Conservation (phyloP, 495 filamentous ascomycete genomes). For the Astrocystis sublimbata region DNA sequence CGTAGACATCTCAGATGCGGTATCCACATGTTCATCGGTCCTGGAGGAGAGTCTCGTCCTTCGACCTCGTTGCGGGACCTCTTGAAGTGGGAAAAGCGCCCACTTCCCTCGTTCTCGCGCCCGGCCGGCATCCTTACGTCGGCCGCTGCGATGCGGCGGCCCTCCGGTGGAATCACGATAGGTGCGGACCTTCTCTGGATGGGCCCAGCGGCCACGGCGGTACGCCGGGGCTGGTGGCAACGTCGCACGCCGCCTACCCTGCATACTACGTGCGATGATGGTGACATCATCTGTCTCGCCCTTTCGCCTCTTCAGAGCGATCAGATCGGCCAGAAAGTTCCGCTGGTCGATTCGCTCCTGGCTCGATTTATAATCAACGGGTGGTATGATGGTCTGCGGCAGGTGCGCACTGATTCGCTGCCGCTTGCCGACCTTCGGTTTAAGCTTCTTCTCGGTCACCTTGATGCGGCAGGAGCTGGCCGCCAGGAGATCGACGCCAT, state of each 20-base stretch:
- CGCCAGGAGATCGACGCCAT: conserved; percentile 62
- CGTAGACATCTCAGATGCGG: conserved; percentile 22
- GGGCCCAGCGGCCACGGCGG: conserved; percentile 27
- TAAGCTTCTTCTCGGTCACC: conserved; percentile 37
- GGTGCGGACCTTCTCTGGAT: conserved; percentile 16
- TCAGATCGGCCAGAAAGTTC: conserved; percentile 47
- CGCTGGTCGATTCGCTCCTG: conserved; percentile 40
- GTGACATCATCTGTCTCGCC: conserved; percentile 60
- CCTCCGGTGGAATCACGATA: conserved; percentile 3
- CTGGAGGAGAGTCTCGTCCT: conserved; percentile 1
- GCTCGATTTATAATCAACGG: conserved; percentile 22
- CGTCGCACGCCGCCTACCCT: conserved; percentile 39
- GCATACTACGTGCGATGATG: conserved; percentile 39
- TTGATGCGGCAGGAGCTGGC: conserved; percentile 54
- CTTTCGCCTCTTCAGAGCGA: conserved; percentile 51
- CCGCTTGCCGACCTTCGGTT: conserved; percentile 25
- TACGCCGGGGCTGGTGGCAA: conserved; percentile 27
- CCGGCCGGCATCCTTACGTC: conserved; percentile 19
- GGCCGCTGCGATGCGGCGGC: conserved; percentile 18
- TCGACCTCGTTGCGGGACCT: conserved; percentile 15
- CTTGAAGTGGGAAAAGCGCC: conserved; percentile 17
- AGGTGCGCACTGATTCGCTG: conserved; percentile 12
- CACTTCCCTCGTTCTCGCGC: conserved; percentile 14
- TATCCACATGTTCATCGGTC: neutral
- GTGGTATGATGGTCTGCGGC: conserved; percentile 19